Percentiles rank a stretch among this genome's conserved stretches.
Conservation (phyloP, 2,329 filamentous ascomycete genomes). For the Dactylellina sp. region DNA sequence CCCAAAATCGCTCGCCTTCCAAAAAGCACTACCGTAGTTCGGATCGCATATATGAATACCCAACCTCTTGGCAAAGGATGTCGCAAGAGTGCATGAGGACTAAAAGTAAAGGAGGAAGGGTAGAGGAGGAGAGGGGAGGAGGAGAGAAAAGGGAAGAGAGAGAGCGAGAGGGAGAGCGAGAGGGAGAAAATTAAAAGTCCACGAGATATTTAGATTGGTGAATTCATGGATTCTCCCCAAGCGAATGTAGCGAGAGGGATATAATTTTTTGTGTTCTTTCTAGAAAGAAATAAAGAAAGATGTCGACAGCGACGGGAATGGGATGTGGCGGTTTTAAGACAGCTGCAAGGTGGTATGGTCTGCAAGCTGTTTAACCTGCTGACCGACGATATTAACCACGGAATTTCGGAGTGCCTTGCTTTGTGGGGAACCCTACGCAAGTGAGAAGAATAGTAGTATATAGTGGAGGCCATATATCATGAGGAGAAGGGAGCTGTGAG, state of each 20-base stretch:
- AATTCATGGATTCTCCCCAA: constrained; percentile 51
- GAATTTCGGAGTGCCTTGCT: constrained; percentile 50
- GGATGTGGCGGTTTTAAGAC: constrained; percentile 55
- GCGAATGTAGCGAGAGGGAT: constrained; percentile 53
- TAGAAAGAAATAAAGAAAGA: constrained; percentile 40
- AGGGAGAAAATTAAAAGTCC: constrained; percentile 47
- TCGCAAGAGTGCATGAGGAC: constrained; percentile 46
- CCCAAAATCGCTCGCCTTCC: constrained; percentile 44
- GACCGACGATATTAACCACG: constrained; percentile 56
- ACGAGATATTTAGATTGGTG: constrained; percentile 48
- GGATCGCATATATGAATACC: constrained; percentile 50
- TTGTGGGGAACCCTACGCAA: constrained; percentile 55
- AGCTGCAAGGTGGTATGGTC: constrained; percentile 49
- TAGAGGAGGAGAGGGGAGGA: constrained; percentile 1
- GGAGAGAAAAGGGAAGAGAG: neutral
- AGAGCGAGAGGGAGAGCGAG: neutral
- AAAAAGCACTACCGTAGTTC: constrained; percentile 39
- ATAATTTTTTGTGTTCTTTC: constrained; percentile 22
- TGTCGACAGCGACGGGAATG: constrained; percentile 46
- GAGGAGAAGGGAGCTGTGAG: constrained; percentile 27
- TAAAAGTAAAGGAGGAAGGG: constrained; percentile 1
- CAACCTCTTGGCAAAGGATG: constrained; percentile 44
- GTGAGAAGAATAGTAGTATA: constrained; percentile 14
- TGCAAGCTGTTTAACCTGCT: constrained; percentile 53
- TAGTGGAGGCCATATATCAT: neutral